Base-by-base conservation (phyloP, 805 yeast genomes). In the Ogataea zsoltii region DNA sequence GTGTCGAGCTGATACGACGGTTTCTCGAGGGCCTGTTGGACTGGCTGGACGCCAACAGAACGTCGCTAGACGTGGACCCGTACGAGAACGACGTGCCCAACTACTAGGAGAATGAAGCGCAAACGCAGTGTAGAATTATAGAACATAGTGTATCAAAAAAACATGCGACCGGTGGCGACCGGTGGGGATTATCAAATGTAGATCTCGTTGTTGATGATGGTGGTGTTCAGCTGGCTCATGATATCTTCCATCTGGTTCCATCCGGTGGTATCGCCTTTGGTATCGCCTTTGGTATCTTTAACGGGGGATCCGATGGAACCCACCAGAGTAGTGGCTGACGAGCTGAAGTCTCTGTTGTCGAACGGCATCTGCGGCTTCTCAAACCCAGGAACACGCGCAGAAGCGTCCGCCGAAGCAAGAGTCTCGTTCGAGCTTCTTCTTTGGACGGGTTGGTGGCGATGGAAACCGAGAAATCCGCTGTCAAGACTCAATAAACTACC, bases 401-500 rank as follows among this genome's bases (percentile, higher is more conserved):
- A n/a, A n/a, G n/a, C n/a, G n/a, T 11, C 25, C 33, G 33, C 16
- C 19, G 36, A 43, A 9, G 25, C 25, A 5, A 21, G 36, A 3
- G 45, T 44, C 42, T 47, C 57, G 44, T 38, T 51, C 39, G 40
- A 47, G 14, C 32, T 18, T 33, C 41, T 40, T 26, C 48, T 40
- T 6, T 31, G 18, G 13, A 39, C 42, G 18, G 41, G 2, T 7
- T 38, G 34, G n/a, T 32, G 42, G 7, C 50, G 31, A 53, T 82
- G 88, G n/a, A 80, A 62, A 2, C 86, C 85, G 41, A 82, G 65
- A 62, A 71, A 80, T 3, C 75, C 66, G 0, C 75, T 74, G 57
- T 82, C 87, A 37, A 82, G 69, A 44, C 82, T 76, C 16, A 81
- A 50, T 2, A 82, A 63, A 45, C 68, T 72, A 13, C 47, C 43